These are phyloP conservation scores for Clonostachys rhizophaga DNA, from an alignment of 2,329 filamentous ascomycete species.

Conservation along the genomic window DNA sequence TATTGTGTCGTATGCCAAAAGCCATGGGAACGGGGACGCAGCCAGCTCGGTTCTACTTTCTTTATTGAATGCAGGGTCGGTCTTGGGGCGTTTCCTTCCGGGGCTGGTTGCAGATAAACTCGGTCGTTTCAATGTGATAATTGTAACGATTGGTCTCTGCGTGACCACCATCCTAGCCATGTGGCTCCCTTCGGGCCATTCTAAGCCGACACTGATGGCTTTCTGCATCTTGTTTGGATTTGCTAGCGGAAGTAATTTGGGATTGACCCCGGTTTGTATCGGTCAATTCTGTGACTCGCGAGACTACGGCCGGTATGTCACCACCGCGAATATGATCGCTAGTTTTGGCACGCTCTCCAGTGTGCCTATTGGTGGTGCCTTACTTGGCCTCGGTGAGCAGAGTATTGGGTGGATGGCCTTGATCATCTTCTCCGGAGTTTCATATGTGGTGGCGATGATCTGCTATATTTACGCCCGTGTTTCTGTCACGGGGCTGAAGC, in stretches of 20 bases:
- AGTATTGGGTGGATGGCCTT: conserved; percentile 27
- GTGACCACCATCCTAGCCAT: conserved; percentile 31
- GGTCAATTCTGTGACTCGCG: conserved; percentile 65
- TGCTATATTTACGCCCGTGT: conserved; percentile 26
- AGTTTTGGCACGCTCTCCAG: conserved; percentile 53
- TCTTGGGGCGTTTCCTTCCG: conserved; percentile 34
- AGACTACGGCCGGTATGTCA: conserved; percentile 65
- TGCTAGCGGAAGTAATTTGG: conserved; percentile 66
- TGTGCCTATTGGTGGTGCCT: conserved; percentile 6
- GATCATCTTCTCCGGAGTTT: conserved; percentile 29
- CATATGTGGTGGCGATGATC: conserved; percentile 22
- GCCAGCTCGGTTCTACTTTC: conserved; percentile 37
- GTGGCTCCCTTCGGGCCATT: conserved; percentile 45
- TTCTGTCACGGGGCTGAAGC: conserved; percentile 26
- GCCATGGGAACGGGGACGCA: conserved; percentile 21
- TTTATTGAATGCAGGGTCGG: conserved; percentile 34
- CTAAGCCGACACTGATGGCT: conserved; percentile 14
- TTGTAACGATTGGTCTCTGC: conserved; percentile 61
- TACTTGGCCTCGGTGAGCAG: conserved; percentile 19
- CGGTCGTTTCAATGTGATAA: conserved; percentile 39
- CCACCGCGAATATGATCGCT: conserved; percentile 65
- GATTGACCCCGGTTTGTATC: conserved; percentile 66
- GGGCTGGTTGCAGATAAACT: conserved; percentile 34
- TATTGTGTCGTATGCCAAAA: conserved; percentile 37
- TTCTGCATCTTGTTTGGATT: conserved; percentile 68